Percentiles rank a stretch among this genome's conserved stretches.
Conservation (phyloP, 805 yeast species). For the Lipomyces chichibuensis region DNA sequence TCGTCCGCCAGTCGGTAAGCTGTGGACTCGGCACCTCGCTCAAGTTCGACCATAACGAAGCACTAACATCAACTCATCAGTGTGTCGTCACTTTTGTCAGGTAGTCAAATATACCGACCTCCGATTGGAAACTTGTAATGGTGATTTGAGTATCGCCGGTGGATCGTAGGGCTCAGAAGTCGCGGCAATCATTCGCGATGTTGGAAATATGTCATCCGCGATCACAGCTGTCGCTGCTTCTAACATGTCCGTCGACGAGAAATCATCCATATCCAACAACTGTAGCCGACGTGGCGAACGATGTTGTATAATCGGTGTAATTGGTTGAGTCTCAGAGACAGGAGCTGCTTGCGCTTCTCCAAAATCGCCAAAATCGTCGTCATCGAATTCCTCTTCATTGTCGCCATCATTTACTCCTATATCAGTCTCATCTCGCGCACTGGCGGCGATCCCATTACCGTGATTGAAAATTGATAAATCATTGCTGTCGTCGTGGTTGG, state of each 20-base stretch:
- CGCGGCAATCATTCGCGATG: conserved; percentile 22
- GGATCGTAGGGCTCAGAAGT: conserved; percentile 12
- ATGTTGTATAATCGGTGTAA: not conserved
- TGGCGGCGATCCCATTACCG: not conserved
- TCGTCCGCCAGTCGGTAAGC: conserved; percentile 71
- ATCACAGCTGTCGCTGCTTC: conserved; percentile 23
- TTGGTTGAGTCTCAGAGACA: conserved; percentile 6
- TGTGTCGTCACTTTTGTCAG: not conserved
- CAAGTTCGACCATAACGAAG: conserved; percentile 50
- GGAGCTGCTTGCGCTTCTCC: conserved; percentile 23
- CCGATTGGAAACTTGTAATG: conserved; percentile 8
- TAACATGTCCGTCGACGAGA: conserved; percentile 18
- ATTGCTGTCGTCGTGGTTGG: not conserved
- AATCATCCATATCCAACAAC: conserved; percentile 12
- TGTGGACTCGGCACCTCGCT: conserved; percentile 53
- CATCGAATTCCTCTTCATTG: conserved; percentile 9
- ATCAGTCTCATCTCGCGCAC: not conserved
- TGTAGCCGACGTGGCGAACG: not conserved
- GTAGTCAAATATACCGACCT: not conserved
- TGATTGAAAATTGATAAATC: not conserved
- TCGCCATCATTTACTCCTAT: not conserved
- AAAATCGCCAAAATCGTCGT: conserved; percentile 35
- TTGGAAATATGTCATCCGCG: conserved; percentile 22
- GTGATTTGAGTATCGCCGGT: conserved; percentile 9
- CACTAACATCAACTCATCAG: conserved; percentile 1